Evolutionary conservation across 1,284 basidiomycete genomes (phyloP).

Genomic region (Coriolopsis trogii): DNA sequence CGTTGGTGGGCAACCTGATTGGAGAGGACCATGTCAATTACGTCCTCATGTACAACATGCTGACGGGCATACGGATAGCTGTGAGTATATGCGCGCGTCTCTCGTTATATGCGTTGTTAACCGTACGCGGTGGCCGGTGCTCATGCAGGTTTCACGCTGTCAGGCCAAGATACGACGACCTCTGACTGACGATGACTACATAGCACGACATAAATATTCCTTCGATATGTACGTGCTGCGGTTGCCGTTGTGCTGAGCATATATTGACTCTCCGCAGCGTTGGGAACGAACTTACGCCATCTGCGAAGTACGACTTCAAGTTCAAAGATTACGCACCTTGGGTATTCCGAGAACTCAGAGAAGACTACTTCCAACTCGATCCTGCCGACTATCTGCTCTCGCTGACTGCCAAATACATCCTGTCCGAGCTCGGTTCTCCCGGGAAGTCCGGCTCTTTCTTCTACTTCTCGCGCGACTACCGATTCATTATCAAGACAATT

Average conservation of each 20-base stretch:
- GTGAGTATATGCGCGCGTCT: constrained; percentile 48
- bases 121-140: constrained; percentile 29
- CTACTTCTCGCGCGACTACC: constrained; percentile 98
- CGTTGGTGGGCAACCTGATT: constrained; percentile 93
- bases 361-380: constrained; percentile 94
- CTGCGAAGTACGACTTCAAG: constrained; percentile 96
- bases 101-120: neutral
- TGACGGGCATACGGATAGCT: constrained; percentile 96
- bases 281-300: constrained; percentile 96
- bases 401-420: constrained; percentile 95
- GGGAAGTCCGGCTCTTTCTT: constrained; percentile 99
- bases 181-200: constrained; percentile 87
- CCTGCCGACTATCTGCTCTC: constrained; percentile 97
- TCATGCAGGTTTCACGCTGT: constrained; percentile 85
- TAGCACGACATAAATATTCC: constrained; percentile 91
- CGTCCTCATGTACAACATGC: constrained; percentile 99
- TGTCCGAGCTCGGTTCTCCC: constrained; percentile 97
- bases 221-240: constrained; percentile 84
- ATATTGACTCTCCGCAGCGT: constrained; percentile 52
- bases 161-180: constrained; percentile 92
- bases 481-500: constrained; percentile 99
- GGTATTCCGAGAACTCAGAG: constrained; percentile 95
- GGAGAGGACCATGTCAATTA: constrained; percentile 98
- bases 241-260: constrained; percentile 1
- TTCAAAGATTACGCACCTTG: constrained; percentile 99